Conservation (phyloP, 495 filamentous ascomycete species). For the Trichocladium antarcticum region DNA sequence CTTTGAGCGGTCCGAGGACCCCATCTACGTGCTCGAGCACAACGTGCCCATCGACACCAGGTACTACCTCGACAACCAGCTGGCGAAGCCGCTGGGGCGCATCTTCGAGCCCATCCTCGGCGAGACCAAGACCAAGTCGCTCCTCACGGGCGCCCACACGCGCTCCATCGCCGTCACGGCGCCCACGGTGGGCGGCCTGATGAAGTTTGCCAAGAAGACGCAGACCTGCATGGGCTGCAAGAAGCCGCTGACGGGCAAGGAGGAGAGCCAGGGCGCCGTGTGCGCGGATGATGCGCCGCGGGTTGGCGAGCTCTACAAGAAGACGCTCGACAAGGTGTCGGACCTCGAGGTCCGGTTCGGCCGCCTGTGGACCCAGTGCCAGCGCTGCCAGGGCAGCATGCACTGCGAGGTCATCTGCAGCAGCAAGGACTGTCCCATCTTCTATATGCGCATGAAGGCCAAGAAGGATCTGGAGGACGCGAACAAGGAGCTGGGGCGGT, state of each 20-base stretch:
- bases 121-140: slow-evolving; percentile 71
- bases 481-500: slow-evolving; percentile 79
- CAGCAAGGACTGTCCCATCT: slow-evolving; percentile 93
- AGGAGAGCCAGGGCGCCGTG: slow-evolving; percentile 75
- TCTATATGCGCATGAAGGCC: slow-evolving; percentile 99
- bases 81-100: slow-evolving; percentile 81
- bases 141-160: slow-evolving; percentile 84
- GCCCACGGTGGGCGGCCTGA: slow-evolving; percentile 79
- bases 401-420: slow-evolving; percentile 97
- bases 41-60: slow-evolving; percentile 97
- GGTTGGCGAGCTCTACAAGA: slow-evolving; percentile 86
- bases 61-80: slow-evolving; percentile 98
- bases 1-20: slow-evolving; percentile 92
- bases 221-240: slow-evolving; percentile 99
- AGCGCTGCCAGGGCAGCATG: slow-evolving; percentile 93
- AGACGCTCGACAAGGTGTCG: slow-evolving; percentile 71
- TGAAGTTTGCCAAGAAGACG: slow-evolving; percentile 97
- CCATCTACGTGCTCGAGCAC: slow-evolving; percentile 92
- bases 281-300: slow-evolving; percentile 75
- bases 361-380: slow-evolving; percentile 94
- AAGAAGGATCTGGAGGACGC: slow-evolving; percentile 97
- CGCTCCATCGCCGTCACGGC: slow-evolving; percentile 83
- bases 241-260: slow-evolving; percentile 71
- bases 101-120: slow-evolving; percentile 98
- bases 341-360: slow-evolving; percentile 91